These are phyloP conservation scores for Phytophthora megakarya DNA, from an alignment of 352 stramenopile genomes.

Conservation along the genomic window DNA sequence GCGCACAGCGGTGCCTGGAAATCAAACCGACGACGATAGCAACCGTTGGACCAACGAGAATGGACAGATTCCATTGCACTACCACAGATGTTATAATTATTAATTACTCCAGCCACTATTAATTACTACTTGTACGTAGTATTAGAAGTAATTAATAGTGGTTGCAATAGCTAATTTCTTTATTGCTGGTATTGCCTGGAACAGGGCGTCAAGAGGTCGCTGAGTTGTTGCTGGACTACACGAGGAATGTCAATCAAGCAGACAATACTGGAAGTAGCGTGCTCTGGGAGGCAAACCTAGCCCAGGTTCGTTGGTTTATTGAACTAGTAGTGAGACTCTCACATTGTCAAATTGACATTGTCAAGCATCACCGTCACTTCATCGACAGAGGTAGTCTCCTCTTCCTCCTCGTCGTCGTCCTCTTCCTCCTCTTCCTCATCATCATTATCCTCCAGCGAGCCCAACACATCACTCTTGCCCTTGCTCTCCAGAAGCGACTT, in stretches of 20 bases:
- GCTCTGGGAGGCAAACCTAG: conserved; percentile 62
- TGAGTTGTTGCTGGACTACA: conserved; percentile 73
- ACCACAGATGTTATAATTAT: conserved; percentile 75
- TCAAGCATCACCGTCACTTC: conserved; percentile 47
- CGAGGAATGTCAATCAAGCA: conserved; percentile 61
- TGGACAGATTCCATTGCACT: conserved; percentile 73
- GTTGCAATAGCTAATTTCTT: neutral
- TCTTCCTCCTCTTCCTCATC: conserved; percentile 79
- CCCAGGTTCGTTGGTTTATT: conserved; percentile 37
- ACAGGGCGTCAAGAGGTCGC: conserved; percentile 66
- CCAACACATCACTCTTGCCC: conserved; percentile 62
- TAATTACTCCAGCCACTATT: no score
- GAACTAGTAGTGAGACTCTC: neutral
- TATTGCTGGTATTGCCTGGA: neutral
- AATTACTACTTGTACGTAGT: no score
- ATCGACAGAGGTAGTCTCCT: conserved; percentile 49
- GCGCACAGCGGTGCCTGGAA: no score
- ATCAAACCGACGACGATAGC: no score
- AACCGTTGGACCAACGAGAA: conserved; percentile 82
- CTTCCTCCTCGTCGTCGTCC: conserved; percentile 55
- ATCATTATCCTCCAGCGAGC: conserved; percentile 84
- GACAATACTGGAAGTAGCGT: conserved; percentile 65
- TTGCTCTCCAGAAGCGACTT: conserved; percentile 49
- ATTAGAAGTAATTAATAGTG: no score
- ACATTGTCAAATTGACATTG: no score